A percentile compares a stretch with the other conserved stretches of the same genome.
phyloP scores from a whole-genome alignment of 2,329 filamentous ascomycete species.

The Arthrobotrys sinensis region DNA sequence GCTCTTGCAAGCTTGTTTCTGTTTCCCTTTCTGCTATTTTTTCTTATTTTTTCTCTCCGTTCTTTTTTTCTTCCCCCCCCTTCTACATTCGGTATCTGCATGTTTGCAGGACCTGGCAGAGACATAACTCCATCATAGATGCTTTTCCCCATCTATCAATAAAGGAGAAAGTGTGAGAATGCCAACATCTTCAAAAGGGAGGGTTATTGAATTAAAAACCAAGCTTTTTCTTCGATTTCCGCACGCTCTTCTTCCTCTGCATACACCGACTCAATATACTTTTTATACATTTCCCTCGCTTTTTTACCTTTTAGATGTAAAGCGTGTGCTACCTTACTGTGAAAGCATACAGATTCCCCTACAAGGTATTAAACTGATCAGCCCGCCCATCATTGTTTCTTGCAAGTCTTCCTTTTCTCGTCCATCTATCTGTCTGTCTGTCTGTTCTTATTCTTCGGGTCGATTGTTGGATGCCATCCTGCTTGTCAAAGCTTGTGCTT shows the following conservation, averaged over 20 bases:
- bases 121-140: constrained; percentile 41
- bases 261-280: constrained; percentile 13
- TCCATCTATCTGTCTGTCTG: constrained; percentile 4
- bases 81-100: constrained; percentile 39
- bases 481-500: constrained; percentile 42
- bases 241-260: constrained; percentile 23
- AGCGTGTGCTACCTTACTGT: constrained; percentile 49
- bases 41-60: constrained; percentile 30
- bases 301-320: constrained; percentile 34
- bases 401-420: constrained; percentile 50
- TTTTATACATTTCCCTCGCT: not conserved
- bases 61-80: constrained; percentile 10
- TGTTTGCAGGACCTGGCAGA: constrained; percentile 39
- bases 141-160: constrained; percentile 52
- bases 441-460: constrained; percentile 5
- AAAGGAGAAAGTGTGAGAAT: constrained; percentile 53
- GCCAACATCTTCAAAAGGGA: constrained; percentile 30
- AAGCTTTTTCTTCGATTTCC: constrained; percentile 39
- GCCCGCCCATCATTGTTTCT: constrained; percentile 50
- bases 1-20: constrained; percentile 35
- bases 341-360: constrained; percentile 54
- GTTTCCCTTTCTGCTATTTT: constrained; percentile 2
- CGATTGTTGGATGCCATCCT: constrained; percentile 3
- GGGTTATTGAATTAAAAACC: constrained; percentile 50
- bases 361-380: constrained; percentile 61